Evolutionary conservation across 257 asterid genomes (phyloP), one percentile per base, ranked within the genome.

Genomic region (Gardenia jasminoides): DNA sequence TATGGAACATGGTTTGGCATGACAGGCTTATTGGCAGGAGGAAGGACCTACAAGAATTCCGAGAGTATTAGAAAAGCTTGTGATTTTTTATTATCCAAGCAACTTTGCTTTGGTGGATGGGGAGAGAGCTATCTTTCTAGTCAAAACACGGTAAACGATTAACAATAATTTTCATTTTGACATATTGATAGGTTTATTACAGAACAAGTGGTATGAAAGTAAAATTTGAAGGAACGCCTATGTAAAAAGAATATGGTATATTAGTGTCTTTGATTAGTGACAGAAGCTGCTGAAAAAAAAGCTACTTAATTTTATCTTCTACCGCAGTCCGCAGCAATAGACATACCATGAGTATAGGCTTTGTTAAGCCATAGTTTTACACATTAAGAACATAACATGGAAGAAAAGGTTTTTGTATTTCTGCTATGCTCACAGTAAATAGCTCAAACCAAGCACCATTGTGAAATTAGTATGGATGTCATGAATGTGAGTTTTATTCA

Each of bases 1-100:
- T 92, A 92, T 19, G 97, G 92, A 44, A 87, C 96, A 61, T 92
- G 94, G 96, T 92, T 90, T 78, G 97, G 96, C 26, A 74, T 90
- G 54, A 87, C 82, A 10, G 94, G 96, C 24, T 80, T 92, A 6
- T 50, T 87, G 12, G 81, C 80, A 2, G 91, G 89, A 61, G 94
- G 96, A n/a, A 86, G 76, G 74, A 86, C 86, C 12, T 90, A 89
- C 12, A 82, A 87, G 50, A 85, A 80, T 74, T 82, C 90, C 81
- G 56, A 70, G 19, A 68, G 85, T 75, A 76, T 92, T 9, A 84
- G 87, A 82, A 90, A 81, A 83, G 96, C 96, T n/a, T 87, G 92
- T 80, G 85, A 88, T 31, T 90, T 92, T 61, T 84, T 90, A 46
- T 87, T 90, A 33, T 90, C 96, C 28, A 92, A 88, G 72, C 97